Percentiles rank a stretch among this genome's conserved stretches.
Evolutionary conservation across 805 yeast genomes (phyloP).

Genomic region (Ogataea nonfermentans): DNA sequence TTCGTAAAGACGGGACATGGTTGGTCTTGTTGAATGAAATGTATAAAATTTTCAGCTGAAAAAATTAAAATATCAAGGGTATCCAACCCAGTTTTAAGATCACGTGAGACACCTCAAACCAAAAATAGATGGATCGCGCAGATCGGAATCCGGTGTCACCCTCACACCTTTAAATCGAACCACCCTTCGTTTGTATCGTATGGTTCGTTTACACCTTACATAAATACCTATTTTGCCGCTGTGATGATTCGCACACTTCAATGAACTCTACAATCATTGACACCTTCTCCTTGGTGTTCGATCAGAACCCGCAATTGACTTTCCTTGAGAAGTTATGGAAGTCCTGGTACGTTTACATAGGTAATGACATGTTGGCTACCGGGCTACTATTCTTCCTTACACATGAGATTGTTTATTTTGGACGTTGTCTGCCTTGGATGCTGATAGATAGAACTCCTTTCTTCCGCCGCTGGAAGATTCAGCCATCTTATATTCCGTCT

Average conservation of each 20-base stretch:
- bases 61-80: constrained; percentile 10
- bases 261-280: constrained; percentile 8
- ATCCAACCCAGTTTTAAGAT: constrained; percentile 3
- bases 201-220: constrained; percentile 4
- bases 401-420: constrained; percentile 57
- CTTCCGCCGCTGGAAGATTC: constrained; percentile 53
- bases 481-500: constrained; percentile 50
- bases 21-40: constrained; percentile 25
- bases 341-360: constrained; percentile 52
- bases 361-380: constrained; percentile 55
- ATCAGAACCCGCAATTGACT: constrained; percentile 42
- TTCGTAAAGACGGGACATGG: constrained; percentile 91
- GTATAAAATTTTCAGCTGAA: constrained; percentile 12
- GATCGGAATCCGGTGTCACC: too few relatives aligned
- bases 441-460: constrained; percentile 52
- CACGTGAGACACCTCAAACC: constrained; percentile 8
- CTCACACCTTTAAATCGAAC: constrained; percentile 4
- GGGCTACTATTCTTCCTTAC: constrained; percentile 53
- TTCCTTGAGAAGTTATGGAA: constrained; percentile 51
- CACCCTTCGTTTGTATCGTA: constrained; percentile 9
- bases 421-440: constrained; percentile 59
- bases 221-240: constrained; percentile 1
- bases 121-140: too few relatives aligned
- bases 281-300: constrained; percentile 31
- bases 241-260: background rate